A percentile compares a stretch with the other conserved stretches of the same genome.
These are phyloP conservation scores for Pichia ethanolica DNA, from an alignment of 805 yeast species.

Conservation along the genomic window DNA sequence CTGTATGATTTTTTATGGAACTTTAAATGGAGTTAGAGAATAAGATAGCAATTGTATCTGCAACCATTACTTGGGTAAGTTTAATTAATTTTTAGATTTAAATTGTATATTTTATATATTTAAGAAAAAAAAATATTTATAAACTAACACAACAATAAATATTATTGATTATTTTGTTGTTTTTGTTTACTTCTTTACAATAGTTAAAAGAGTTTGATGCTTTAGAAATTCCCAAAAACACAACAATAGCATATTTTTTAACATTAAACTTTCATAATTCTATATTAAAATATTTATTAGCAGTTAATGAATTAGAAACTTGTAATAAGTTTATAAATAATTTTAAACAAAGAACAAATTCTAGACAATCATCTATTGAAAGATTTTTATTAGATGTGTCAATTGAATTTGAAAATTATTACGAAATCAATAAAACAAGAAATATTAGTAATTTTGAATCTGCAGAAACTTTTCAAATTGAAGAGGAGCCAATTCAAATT, in stretches of 20 bases:
- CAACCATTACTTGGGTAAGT: slow-evolving; percentile 9
- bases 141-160: too few species aligned
- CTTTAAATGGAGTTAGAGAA: neutral
- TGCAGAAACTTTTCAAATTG: neutral
- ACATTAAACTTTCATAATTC: slow-evolving; percentile 15
- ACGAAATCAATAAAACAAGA: neutral
- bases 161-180: too few species aligned
- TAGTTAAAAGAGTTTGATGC: slow-evolving; percentile 6
- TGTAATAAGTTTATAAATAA: too few species aligned
- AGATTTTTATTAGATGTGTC: slow-evolving; percentile 3
- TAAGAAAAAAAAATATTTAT: too few species aligned
- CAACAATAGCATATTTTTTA: slow-evolving; percentile 3
- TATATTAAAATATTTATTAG: slow-evolving; percentile 15
- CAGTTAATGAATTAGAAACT: slow-evolving; percentile 11
- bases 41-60: slow-evolving; percentile 4
- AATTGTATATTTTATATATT: too few species aligned
- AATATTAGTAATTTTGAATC: neutral
- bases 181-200: neutral
- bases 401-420: slow-evolving; percentile 1
- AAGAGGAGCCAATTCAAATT: neutral
- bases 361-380: neutral
- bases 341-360: neutral
- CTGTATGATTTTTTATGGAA: too few species aligned
- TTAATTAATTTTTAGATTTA: neutral
- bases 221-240: slow-evolving; percentile 3